A percentile compares a stretch with the other conserved stretches of the same genome.
Conservation (phyloP, 2,329 filamentous ascomycete genomes). For the Penicillium sp. region DNA sequence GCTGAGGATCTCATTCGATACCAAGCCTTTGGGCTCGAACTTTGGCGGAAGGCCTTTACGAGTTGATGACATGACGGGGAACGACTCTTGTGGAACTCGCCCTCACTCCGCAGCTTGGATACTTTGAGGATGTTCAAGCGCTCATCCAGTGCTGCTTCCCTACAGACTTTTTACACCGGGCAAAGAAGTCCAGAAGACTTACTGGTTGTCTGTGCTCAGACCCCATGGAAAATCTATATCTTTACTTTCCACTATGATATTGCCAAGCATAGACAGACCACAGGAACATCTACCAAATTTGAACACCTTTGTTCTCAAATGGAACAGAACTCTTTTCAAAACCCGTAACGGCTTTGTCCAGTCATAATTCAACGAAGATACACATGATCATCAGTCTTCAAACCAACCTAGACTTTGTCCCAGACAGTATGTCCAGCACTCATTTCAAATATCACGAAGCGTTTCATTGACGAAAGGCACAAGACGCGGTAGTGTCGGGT, state of each 20-base stretch:
- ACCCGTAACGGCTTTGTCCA: not conserved
- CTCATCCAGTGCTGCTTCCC: not conserved
- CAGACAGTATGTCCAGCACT: not conserved
- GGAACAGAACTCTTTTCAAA: not conserved
- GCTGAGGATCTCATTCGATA: too few relatives aligned
- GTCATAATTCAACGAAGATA: not conserved
- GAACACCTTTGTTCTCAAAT: not conserved
- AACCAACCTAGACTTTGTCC: not conserved
- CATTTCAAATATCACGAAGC: not conserved
- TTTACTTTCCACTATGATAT: not conserved
- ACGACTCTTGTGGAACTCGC: not conserved
- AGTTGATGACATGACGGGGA: conserved; percentile 17
- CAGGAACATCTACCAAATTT: not conserved
- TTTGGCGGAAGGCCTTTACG: conserved; percentile 5
- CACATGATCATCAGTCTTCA: not conserved
- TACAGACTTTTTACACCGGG: not conserved
- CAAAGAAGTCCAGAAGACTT: not conserved
- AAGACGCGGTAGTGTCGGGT: not conserved
- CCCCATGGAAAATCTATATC: not conserved
- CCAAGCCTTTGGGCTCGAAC: not conserved
- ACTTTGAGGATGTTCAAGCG: not conserved
- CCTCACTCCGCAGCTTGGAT: not conserved
- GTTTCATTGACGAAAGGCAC: not conserved
- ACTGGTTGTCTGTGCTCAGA: not conserved
- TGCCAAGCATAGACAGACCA: not conserved